Base-by-base conservation (phyloP, 1,284 basidiomycete genomes). In the Termitomyces sp. region DNA sequence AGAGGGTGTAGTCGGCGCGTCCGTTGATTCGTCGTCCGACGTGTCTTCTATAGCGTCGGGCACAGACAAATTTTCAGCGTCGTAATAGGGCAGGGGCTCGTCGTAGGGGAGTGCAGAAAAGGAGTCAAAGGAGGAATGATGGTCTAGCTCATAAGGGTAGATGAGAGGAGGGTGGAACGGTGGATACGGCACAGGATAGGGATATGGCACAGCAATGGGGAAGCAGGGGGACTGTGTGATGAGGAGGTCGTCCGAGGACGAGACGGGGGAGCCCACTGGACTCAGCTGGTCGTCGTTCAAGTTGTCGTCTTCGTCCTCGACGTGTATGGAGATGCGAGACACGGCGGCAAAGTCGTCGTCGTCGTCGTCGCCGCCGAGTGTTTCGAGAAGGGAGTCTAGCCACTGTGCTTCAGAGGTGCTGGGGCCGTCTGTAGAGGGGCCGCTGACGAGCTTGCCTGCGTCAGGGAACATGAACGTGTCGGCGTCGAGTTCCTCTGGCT, bases 21-120 rank as follows among this genome's bases (percentile, higher is more conserved):
- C 88, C 17, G 86, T 24, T 2, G 49, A 88, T 73, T 90, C 88
- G 71, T 90, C 88, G 70, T 90, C 88, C 44, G 88, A 90, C 46
- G 78, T 81, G 69, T 90, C 88, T 67, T 90, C 88, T 74, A 90
- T 87, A 49, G 86, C 84, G 64, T 90, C 88, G 50, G 86, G 87
- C 41, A 89, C 80, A 31, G 83, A 74, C 38, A 82, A 74, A 62
- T 86, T 82, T 64, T 86, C 84, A 62, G 80, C 65, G 68, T 86
- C 82, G 65, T 75, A 78, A 62, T 83, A 86, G 52, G 84, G 81
- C 48, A 86, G 73, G 45, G 83, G 75, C 64, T 81, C 77, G 64
- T 78, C 73, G 70, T 49, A 49, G 42, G 86, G 73, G 41, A 83
- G 58, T 52, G 69, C 65, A 53, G 70, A 61, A 46, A 71, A 61